Conservation (phyloP, 176 grass and related monocot species). For the Triticum urartu region DNA sequence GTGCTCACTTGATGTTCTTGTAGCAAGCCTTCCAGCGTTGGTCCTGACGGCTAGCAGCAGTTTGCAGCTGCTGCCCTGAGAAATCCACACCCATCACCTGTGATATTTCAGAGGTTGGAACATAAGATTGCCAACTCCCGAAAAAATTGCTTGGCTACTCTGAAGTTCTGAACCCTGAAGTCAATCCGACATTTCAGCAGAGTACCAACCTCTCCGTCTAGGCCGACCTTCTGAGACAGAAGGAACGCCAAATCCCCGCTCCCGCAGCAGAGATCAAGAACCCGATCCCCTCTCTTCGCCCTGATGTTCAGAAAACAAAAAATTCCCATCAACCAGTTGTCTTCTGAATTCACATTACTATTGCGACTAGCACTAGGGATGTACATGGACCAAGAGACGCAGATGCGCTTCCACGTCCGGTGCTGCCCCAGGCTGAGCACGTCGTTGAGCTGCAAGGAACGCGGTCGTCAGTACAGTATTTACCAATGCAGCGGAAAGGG, state of each 20-base stretch:
- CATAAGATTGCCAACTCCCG: not conserved
- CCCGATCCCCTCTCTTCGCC: slow-evolving; percentile 67
- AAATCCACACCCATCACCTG: slow-evolving; percentile 89
- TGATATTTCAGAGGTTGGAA: not conserved
- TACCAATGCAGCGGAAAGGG: not conserved
- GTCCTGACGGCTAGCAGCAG: slow-evolving; percentile 58
- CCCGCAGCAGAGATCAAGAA: slow-evolving; percentile 96
- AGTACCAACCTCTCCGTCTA: slow-evolving; percentile 67
- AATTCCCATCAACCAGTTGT: not conserved
- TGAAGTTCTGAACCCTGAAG: not conserved
- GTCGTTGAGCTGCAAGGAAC: slow-evolving; percentile 75
- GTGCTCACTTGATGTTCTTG: slow-evolving; percentile 87
- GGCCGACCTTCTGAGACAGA: slow-evolving; percentile 78
- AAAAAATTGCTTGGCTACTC: not conserved
- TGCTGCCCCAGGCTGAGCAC: slow-evolving; percentile 83
- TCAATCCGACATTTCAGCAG: not conserved
- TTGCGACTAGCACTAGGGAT: not conserved
- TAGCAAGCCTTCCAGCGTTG: slow-evolving; percentile 84
- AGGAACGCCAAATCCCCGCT: slow-evolving; percentile 86
- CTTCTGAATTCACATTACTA: not conserved
- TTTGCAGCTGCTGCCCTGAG: slow-evolving; percentile 57
- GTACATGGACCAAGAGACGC: slow-evolving; percentile 85
- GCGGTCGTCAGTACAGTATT: not conserved
- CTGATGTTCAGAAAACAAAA: slow-evolving; percentile 27
- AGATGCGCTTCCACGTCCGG: slow-evolving; percentile 86